Evolutionary conservation across 371 early-diverging fungal species (phyloP).

Genomic region (Capniomyces stellatus): DNA sequence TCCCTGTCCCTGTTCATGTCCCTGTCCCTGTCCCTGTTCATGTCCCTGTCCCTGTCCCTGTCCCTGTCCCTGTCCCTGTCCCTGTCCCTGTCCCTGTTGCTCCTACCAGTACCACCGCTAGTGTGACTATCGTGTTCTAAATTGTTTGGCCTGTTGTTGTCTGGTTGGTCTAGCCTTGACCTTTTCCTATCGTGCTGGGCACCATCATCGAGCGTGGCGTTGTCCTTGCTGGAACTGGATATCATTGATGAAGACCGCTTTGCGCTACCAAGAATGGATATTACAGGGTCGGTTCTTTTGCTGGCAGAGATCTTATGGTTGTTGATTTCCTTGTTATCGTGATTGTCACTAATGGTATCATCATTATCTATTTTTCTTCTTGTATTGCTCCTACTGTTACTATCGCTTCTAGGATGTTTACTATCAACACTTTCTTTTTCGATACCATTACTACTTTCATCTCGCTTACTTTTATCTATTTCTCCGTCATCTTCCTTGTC

Average conservation of each 20-base stretch:
- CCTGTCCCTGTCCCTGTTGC: neutral
- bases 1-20: neutral
- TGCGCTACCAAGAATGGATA: too few species aligned
- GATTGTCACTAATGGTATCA: neutral
- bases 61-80: slow-evolving; percentile 2
- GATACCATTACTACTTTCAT: too few species aligned
- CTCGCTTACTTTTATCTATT: neutral
- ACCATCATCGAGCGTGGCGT: neutral
- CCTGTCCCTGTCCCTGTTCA: neutral
- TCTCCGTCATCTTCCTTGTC: neutral
- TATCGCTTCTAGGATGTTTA: neutral
- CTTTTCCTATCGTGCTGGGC: neutral
- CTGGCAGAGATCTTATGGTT: neutral
- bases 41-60: neutral
- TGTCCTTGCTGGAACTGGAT: neutral
- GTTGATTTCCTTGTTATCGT: neutral
- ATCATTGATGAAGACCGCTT: too few species aligned
- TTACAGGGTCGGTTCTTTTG: neutral
- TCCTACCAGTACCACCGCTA: neutral
- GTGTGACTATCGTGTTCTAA: too few species aligned
- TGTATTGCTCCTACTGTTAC: neutral
- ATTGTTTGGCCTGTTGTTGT: neutral
- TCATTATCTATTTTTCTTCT: neutral
- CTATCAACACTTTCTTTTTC: too few species aligned
- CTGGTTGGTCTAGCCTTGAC: neutral